Evolutionary conservation across 805 yeast genomes (phyloP).

Genomic region (Saccharomycopsis fermentans): DNA sequence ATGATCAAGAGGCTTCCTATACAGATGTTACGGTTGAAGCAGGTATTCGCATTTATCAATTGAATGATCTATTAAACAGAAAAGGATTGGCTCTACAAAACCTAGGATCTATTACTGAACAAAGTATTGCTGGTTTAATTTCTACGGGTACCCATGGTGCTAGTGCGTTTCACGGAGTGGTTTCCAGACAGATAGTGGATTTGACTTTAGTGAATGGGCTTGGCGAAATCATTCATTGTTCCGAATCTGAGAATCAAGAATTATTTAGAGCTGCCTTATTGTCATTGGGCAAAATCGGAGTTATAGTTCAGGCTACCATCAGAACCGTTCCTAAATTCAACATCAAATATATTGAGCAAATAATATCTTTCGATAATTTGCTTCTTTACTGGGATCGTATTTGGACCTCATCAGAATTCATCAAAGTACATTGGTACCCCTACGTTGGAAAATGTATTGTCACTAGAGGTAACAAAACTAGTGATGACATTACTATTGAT

Average conservation of each 20-base stretch:
- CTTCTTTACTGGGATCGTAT: conserved; percentile 59
- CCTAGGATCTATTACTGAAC: conserved; percentile 88
- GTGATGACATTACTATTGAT: conserved; percentile 27
- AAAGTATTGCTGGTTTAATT: conserved; percentile 89
- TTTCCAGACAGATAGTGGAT: conserved; percentile 78
- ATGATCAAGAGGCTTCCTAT: conserved; percentile 41
- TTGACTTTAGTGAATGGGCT: conserved; percentile 63
- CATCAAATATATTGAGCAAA: conserved; percentile 70
- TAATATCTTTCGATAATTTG: conserved; percentile 64
- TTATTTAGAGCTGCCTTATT: conserved; percentile 74
- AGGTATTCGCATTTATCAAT: conserved; percentile 68
- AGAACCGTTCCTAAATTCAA: conserved; percentile 80
- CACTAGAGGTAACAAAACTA: conserved; percentile 82
- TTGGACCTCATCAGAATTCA: conserved; percentile 86
- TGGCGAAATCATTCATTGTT: conserved; percentile 63
- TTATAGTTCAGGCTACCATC: conserved; percentile 75
- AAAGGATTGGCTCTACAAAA: conserved; percentile 77
- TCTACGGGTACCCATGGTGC: conserved; percentile 98
- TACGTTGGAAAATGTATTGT: conserved; percentile 75
- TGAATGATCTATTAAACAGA: conserved; percentile 54
- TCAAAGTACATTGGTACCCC: conserved; percentile 97
- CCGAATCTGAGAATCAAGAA: conserved; percentile 50
- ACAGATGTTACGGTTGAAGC: conserved; percentile 94
- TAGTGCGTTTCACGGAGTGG: conserved; percentile 83
- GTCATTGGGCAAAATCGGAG: conserved; percentile 86